Conservation (phyloP, 208 protist genomes). For the Acanthamoeba lenticulata region DNA sequence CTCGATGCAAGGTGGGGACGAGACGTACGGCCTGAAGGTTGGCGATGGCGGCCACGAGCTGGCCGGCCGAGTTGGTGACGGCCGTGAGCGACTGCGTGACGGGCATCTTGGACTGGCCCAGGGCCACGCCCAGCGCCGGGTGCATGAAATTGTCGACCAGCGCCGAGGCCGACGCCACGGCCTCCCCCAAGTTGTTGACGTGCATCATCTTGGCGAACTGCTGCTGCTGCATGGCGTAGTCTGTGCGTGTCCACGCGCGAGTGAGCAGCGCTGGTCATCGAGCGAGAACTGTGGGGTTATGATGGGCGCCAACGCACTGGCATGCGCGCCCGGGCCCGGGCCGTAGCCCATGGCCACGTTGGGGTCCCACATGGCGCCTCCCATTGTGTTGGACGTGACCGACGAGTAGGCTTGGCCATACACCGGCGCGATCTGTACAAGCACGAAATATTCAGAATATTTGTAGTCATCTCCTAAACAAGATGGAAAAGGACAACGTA, state of each 20-base stretch:
- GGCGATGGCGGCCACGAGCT: background rate
- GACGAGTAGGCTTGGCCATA: constrained; percentile 12
- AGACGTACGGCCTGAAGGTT: background rate
- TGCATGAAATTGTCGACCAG: constrained; percentile 10
- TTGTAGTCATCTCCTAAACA: too few relatives aligned
- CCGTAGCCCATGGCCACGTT: background rate
- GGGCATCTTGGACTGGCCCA: constrained; percentile 45
- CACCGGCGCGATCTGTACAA: constrained; percentile 15
- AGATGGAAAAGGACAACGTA: too few relatives aligned
- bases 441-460: too few relatives aligned
- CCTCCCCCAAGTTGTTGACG: background rate
- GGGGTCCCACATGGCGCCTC: background rate
- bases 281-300: background rate
- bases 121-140: background rate
- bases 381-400: background rate
- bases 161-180: background rate
- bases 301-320: background rate
- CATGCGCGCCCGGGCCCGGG: background rate
- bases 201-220: constrained; percentile 48
- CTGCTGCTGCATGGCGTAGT: constrained; percentile 45
- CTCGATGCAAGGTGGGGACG: too few relatives aligned
- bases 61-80: background rate
- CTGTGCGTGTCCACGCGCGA: background rate
- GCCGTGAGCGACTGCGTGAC: constrained; percentile 28
- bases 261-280: background rate